Percentiles rank a stretch among this genome's conserved stretches.
These are phyloP conservation scores for Datura wrightii DNA, from an alignment of 257 asterid genomes.

Conservation along the genomic window DNA sequence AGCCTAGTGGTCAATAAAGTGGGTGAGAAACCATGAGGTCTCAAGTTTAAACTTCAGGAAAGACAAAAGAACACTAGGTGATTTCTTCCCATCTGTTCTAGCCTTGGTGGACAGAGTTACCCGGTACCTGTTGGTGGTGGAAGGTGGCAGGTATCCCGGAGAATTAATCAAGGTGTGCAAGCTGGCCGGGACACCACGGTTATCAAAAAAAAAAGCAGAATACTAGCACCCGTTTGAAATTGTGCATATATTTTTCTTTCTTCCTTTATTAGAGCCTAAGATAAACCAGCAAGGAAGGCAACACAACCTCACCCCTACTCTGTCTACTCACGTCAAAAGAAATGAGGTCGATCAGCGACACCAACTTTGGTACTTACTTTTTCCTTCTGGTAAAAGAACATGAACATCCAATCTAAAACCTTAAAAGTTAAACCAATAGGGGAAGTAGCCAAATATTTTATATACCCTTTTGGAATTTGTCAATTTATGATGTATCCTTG, in stretches of 20 bases:
- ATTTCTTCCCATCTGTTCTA: no score
- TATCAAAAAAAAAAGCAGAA: neutral
- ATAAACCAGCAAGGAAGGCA: neutral
- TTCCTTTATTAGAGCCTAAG: neutral
- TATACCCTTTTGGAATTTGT: neutral
- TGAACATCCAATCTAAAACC: neutral
- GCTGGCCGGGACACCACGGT: no score
- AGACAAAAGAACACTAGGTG: no score
- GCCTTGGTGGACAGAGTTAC: no score
- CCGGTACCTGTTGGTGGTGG: no score
- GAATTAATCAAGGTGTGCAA: no score
- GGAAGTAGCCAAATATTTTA: neutral
- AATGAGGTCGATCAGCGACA: neutral
- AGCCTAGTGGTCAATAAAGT: no score
- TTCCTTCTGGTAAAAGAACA: neutral
- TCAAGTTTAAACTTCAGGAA: no score
- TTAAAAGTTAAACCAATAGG: neutral
- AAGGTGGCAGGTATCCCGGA: no score
- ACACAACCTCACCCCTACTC: neutral
- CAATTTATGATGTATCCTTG: neutral
- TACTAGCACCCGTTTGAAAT: neutral
- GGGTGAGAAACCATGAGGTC: no score
- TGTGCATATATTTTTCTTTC: no score
- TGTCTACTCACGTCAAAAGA: neutral
- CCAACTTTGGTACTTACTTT: neutral